Percentiles rank a stretch among this genome's conserved stretches.
Evolutionary conservation across 352 stramenopile species (phyloP).

Genomic region (Globisporangium cystogenes): DNA sequence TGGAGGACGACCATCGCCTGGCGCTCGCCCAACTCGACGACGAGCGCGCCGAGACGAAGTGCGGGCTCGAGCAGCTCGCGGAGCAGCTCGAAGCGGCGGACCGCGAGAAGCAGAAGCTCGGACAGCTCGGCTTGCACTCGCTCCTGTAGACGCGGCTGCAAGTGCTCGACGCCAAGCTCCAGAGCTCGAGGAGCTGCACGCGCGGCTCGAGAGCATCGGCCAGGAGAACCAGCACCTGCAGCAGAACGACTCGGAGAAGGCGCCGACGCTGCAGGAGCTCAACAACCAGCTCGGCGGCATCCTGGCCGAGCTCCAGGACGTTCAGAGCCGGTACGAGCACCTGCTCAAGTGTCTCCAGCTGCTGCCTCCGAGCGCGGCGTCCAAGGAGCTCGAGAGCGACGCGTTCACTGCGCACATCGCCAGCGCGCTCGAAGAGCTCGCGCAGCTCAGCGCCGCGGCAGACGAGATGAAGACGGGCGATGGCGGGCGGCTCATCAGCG

Average conservation of each 20-base stretch:
- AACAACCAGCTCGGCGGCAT: slow-evolving; percentile 48
- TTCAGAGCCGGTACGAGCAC: slow-evolving; percentile 24
- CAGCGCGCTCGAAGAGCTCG: slow-evolving; percentile 16
- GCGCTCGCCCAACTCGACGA: slow-evolving; percentile 15
- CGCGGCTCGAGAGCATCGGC: slow-evolving; percentile 23
- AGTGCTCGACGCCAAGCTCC: slow-evolving; percentile 17
- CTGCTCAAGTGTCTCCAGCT: slow-evolving; percentile 30
- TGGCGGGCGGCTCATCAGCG: too few relatives aligned
- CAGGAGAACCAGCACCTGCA: slow-evolving; percentile 41
- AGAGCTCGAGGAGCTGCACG: slow-evolving; percentile 27
- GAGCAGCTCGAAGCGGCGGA: slow-evolving; percentile 14
- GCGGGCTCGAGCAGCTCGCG: slow-evolving; percentile 1
- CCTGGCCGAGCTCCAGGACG: slow-evolving; percentile 26
- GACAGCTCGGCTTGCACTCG: slow-evolving; percentile 19
- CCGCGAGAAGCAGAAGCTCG: slow-evolving; percentile 51
- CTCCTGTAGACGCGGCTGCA: slow-evolving; percentile 37
- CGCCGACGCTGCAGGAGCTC: slow-evolving; percentile 43
- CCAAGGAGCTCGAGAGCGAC: not conserved
- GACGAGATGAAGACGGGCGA: slow-evolving; percentile 48
- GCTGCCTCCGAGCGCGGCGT: slow-evolving; percentile 11
- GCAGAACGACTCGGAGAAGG: slow-evolving; percentile 37
- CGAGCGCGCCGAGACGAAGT: slow-evolving; percentile 12
- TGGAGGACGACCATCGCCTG: slow-evolving; percentile 12
- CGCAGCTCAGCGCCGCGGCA: slow-evolving; percentile 16
- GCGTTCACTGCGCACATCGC: slow-evolving; percentile 16